Evolutionary conservation across 2,329 filamentous ascomycete species (phyloP), one percentile per base, ranked within the genome.

Genomic region (Beauveria brongniartii): DNA sequence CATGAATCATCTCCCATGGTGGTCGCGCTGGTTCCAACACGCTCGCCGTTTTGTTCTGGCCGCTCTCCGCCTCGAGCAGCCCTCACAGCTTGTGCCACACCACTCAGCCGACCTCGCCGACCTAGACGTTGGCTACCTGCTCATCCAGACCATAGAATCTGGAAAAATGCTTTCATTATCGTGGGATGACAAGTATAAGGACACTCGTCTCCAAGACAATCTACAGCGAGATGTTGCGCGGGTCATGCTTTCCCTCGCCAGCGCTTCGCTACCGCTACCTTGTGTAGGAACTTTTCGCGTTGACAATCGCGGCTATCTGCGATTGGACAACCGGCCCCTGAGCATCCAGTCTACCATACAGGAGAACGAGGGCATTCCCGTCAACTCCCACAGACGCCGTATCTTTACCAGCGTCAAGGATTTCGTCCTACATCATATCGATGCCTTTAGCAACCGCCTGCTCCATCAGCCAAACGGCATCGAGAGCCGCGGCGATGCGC

Each of bases 221-320:
- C 64, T 74, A 14, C 72, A 74, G 61, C 64, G 63, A 63, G 68
- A 66, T 48, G 64, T 74, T 56, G 64, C 68, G 12, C 65, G 64
- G 30, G 63, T 69, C 34, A 69, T 72, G 47, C 62, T 73, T n/a
- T 68, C 68, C 3, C 66, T 73, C 8, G 67, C 70, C 12, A 67
- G 65, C n/a, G 43, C 70, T 28, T 34, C 30, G 30, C 30, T 34
- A 34, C 67, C 66, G 18, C 68, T 67, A 40, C 64, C 68, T 6
- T 67, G 67, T 16, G 70, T 73, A 30, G 70, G 65, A 14, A 48
- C 69, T 24, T 71, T 70, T 47, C 61, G 63, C 3, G 67, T 72
- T 63, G 62, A 66, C 60, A 62, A 72, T 62, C 48, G 62, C 5
- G 70, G 71, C 37, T 73, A 69, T 37, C 64, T 74, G 22, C 64